Base-by-base conservation (phyloP, 352 stramenopile species). In the Phytophthora meadii region DNA sequence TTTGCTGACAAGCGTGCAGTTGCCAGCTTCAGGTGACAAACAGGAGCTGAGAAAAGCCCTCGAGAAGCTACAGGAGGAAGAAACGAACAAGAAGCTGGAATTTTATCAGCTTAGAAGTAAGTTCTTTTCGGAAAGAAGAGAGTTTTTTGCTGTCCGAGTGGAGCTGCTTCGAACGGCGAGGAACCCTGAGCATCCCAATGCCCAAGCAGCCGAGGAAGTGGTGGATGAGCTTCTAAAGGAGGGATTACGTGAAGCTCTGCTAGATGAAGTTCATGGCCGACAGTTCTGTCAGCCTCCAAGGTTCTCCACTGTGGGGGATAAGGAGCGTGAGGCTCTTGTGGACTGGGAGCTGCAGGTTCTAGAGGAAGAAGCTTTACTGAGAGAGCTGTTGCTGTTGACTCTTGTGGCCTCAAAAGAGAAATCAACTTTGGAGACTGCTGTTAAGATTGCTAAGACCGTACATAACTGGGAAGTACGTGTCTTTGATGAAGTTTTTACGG, bases 291-390 rank as follows among this genome's bases (percentile, higher is more conserved):
- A 48, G 28, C 68, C 73, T 6, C 81, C 81, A 0, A 65, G 58
- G 15, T 79, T 92, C 30, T 66, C 61, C 14, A 65, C 69, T 2
- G 70, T 83, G 10, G 53, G 76, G 0, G 48, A 41, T 1, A 59
- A 51, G 1, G 60, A 80, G 14, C 65, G 65, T 27, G 32, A 69
- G 14, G 81, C 81, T 11, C 76, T 83, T 37, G 30, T 65, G 30
- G 59, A 41, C 1, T 90, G 81, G 79, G 81, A 90, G 49, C 47
- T 81, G 40, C 84, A 92, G 58, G 60, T 89, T 12, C 49, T 90
- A 8, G 41, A 86, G 27, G 84, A 92, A 59, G 79, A 87, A 30
- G 65, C 67, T n/a, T 54, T 92, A 19, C 47, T 90, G 57, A 64
- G 84, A 36, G 77, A 92, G 30, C 51, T 90, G 60, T 52, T 89